Percentiles rank a stretch among this genome's conserved stretches.
These are phyloP conservation scores for Ophiocordyceps polyrhachis-furcata DNA, from an alignment of 2,329 filamentous ascomycete genomes.

Conservation along the genomic window DNA sequence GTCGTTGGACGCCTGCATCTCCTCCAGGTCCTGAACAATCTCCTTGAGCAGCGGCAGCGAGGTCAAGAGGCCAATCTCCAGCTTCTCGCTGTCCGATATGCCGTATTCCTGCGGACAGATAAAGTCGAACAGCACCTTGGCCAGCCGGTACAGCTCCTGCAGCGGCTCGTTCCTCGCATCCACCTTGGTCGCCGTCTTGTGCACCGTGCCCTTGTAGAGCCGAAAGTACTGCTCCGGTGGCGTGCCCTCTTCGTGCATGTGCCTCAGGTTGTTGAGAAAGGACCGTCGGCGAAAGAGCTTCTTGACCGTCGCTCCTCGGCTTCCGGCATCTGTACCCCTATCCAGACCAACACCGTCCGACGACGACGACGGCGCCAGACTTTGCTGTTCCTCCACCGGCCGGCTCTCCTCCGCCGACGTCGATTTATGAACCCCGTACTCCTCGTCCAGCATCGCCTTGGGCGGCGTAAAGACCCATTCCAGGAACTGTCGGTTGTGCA, in stretches of 20 bases:
- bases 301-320: slow-evolving; percentile 16
- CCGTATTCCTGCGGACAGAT: slow-evolving; percentile 98
- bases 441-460: slow-evolving; percentile 57
- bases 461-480: slow-evolving; percentile 95
- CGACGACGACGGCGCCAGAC: slow-evolving; percentile 11
- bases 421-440: slow-evolving; percentile 28
- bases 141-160: slow-evolving; percentile 79
- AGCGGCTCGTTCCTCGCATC: slow-evolving; percentile 76
- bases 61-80: slow-evolving; percentile 93
- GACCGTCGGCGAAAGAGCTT: slow-evolving; percentile 41
- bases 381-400: slow-evolving; percentile 15
- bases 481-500: slow-evolving; percentile 89
- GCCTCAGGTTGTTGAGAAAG: slow-evolving; percentile 34
- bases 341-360: slow-evolving; percentile 15
- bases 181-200: slow-evolving; percentile 48
- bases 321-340: slow-evolving; percentile 18
- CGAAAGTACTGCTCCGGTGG: slow-evolving; percentile 68
- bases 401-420: slow-evolving; percentile 23
- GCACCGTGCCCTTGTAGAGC: slow-evolving; percentile 58
- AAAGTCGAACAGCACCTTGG: slow-evolving; percentile 93
- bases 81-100: slow-evolving; percentile 85
- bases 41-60: slow-evolving; percentile 87
- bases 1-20: slow-evolving; percentile 86
- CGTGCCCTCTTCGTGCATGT: slow-evolving; percentile 33
- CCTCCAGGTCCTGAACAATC: slow-evolving; percentile 90